Evolutionary conservation across 192 early-diverging fungal genomes (phyloP).

Genomic region (Coemansia sp.): DNA sequence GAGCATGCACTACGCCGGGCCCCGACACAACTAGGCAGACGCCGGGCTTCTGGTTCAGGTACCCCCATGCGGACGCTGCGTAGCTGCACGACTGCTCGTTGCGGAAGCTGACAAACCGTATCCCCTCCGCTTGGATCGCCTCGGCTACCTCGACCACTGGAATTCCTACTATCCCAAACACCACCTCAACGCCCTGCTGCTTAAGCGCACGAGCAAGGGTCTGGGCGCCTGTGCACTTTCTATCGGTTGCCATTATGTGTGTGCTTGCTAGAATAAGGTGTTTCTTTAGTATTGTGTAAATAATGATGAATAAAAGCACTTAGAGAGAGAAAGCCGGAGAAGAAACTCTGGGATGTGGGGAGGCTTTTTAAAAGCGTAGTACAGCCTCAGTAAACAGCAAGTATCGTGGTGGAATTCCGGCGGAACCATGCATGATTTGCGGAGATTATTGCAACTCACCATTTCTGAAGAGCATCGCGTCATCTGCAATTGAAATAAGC

Average conservation of each 20-base stretch:
- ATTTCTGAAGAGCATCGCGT: not conserved
- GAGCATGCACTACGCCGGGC: conserved; percentile 70
- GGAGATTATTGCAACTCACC: too few species aligned
- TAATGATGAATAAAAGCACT: too few species aligned
- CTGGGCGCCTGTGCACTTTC: conserved; percentile 54
- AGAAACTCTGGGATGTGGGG: too few species aligned
- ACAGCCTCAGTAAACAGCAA: too few species aligned
- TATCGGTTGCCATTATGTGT: not conserved
- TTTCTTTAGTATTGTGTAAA: too few species aligned
- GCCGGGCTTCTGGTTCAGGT: conserved; percentile 62
- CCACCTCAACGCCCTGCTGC: conserved; percentile 59
- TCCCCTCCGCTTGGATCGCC: conserved; percentile 66
- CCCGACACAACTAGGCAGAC: conserved; percentile 70
- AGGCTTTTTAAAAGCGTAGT: too few species aligned
- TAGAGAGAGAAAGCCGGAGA: not conserved
- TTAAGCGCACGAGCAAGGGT: conserved; percentile 61
- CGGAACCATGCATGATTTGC: too few species aligned
- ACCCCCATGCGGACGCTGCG: conserved; percentile 67
- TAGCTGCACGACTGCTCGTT: conserved; percentile 78
- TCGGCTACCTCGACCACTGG: conserved; percentile 76
- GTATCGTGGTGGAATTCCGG: too few species aligned
- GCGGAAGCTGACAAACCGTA: conserved; percentile 68
- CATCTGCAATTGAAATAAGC: too few species aligned
- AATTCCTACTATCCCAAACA: conserved; percentile 79
- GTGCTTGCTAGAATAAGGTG: not conserved